These are phyloP conservation scores for Solanum sitiens DNA, from an alignment of 257 asterid species.

Conservation along the genomic window DNA sequence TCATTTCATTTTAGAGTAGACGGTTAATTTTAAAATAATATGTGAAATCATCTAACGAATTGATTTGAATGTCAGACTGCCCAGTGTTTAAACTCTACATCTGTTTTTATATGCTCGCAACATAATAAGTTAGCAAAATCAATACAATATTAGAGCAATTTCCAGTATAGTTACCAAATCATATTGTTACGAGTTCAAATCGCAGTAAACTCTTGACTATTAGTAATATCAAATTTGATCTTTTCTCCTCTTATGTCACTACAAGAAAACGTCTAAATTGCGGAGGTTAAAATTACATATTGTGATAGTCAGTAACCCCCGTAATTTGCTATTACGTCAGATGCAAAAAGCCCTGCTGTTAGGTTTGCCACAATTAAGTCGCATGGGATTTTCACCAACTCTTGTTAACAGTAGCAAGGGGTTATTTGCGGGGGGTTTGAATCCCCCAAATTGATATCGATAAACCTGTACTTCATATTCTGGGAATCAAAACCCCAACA, in stretches of 20 bases:
- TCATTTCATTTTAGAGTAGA: too few species aligned
- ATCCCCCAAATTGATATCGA: too few species aligned
- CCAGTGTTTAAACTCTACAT: not conserved
- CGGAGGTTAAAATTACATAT: too few species aligned
- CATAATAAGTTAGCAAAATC: not conserved
- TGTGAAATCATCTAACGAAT: not conserved
- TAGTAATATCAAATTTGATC: not conserved
- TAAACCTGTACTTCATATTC: too few species aligned
- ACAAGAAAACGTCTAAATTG: fast-evolving
- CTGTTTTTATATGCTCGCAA: too few species aligned
- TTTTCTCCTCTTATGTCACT: not conserved
- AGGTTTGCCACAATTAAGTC: too few species aligned
- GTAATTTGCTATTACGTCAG: too few species aligned
- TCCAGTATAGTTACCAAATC: not conserved
- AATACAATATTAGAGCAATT: not conserved
- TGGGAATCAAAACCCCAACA: too few species aligned
- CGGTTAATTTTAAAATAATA: not conserved
- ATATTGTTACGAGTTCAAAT: not conserved
- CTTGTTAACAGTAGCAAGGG: too few species aligned
- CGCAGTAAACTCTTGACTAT: not conserved
- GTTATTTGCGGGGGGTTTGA: too few species aligned
- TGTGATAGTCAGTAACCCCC: too few species aligned
- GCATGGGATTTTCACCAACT: fast-evolving
- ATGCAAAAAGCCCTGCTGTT: fast-evolving
- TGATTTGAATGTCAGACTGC: too few species aligned